A percentile compares a stretch with the other conserved stretches of the same genome.
These are phyloP conservation scores for Globisporangium sylvaticum DNA, from an alignment of 352 stramenopile genomes.

Conservation along the genomic window DNA sequence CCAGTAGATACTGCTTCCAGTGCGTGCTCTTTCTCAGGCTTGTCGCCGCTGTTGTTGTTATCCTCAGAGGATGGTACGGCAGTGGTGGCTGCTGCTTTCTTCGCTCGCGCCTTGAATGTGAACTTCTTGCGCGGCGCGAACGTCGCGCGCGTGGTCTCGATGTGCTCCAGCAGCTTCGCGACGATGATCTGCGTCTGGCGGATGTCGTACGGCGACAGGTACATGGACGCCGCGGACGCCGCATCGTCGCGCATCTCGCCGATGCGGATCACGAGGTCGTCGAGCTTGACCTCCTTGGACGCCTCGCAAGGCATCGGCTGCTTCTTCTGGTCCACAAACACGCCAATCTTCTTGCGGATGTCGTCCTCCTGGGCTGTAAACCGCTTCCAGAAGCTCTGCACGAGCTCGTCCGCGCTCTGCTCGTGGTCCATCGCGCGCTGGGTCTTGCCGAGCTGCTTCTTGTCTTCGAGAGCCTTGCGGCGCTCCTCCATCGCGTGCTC, in stretches of 20 bases:
- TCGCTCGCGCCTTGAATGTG: slow-evolving; percentile 49
- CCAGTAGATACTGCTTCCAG: background rate
- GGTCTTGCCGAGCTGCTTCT: slow-evolving; percentile 21
- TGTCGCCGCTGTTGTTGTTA: slow-evolving; percentile 12
- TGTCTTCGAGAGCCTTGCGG: slow-evolving; percentile 34
- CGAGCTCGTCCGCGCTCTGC: slow-evolving; percentile 45
- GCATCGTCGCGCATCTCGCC: slow-evolving; percentile 55
- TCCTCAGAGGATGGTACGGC: slow-evolving; percentile 1
- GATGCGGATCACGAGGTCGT: slow-evolving; percentile 45
- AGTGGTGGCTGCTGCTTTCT: slow-evolving; percentile 14
- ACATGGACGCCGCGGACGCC: slow-evolving; percentile 66
- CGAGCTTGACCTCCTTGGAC: slow-evolving; percentile 40
- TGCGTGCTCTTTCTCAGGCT: slow-evolving; percentile 11
- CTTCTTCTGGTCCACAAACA: slow-evolving; percentile 62
- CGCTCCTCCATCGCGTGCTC: slow-evolving; percentile 45
- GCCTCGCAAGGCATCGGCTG: slow-evolving; percentile 37
- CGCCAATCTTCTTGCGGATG: slow-evolving; percentile 41
- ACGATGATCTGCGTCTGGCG: slow-evolving; percentile 74
- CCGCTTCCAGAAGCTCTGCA: slow-evolving; percentile 56
- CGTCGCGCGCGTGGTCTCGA: slow-evolving; percentile 58
- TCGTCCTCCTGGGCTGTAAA: slow-evolving; percentile 53
- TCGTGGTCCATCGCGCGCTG: slow-evolving; percentile 30
- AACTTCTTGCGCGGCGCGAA: slow-evolving; percentile 87
- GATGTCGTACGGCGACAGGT: slow-evolving; percentile 84
- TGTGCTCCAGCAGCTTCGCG: slow-evolving; percentile 48